Percentiles rank a stretch among this genome's conserved stretches.
These are phyloP conservation scores for Alternaria solani DNA, from an alignment of 2,329 filamentous ascomycete species.

Conservation along the genomic window DNA sequence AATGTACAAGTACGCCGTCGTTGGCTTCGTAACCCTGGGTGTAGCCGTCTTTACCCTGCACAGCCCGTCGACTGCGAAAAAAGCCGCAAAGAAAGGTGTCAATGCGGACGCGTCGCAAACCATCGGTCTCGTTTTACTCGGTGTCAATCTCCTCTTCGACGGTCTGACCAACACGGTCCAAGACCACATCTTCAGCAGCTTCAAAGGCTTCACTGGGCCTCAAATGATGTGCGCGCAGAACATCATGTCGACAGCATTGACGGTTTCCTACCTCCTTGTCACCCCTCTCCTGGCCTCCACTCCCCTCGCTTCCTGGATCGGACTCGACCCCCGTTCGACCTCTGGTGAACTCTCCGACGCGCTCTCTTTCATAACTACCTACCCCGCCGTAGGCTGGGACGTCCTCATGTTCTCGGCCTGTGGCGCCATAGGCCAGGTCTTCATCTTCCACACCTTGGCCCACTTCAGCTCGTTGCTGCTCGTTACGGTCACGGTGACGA, in stretches of 20 bases:
- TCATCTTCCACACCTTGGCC: slow-evolving; percentile 92
- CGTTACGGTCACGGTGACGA: slow-evolving; percentile 94
- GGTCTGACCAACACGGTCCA: slow-evolving; percentile 96
- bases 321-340: slow-evolving; percentile 43
- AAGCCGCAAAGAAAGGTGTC: slow-evolving; percentile 56
- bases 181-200: slow-evolving; percentile 85
- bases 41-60: slow-evolving; percentile 96
- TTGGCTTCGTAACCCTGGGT: slow-evolving; percentile 86
- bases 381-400: slow-evolving; percentile 85
- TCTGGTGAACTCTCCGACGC: slow-evolving; percentile 79
- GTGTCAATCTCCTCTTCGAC: slow-evolving; percentile 92
- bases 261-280: slow-evolving; percentile 75
- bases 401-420: slow-evolving; percentile 89
- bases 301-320: slow-evolving; percentile 52
- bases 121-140: slow-evolving; percentile 84
- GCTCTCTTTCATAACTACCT: slow-evolving; percentile 77
- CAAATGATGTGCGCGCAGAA: slow-evolving; percentile 99
- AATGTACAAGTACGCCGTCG: slow-evolving; percentile 94
- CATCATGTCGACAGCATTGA: slow-evolving; percentile 81
- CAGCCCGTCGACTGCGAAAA: slow-evolving; percentile 59
- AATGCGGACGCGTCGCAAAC: slow-evolving; percentile 69
- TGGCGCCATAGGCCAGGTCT: slow-evolving; percentile 92
- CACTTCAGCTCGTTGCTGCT: slow-evolving; percentile 90
- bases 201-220: slow-evolving; percentile 83
- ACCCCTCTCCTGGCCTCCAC: slow-evolving; percentile 80